Evolutionary conservation across 2,329 filamentous ascomycete genomes (phyloP).

Genomic region (Aspergillus floridensis): DNA sequence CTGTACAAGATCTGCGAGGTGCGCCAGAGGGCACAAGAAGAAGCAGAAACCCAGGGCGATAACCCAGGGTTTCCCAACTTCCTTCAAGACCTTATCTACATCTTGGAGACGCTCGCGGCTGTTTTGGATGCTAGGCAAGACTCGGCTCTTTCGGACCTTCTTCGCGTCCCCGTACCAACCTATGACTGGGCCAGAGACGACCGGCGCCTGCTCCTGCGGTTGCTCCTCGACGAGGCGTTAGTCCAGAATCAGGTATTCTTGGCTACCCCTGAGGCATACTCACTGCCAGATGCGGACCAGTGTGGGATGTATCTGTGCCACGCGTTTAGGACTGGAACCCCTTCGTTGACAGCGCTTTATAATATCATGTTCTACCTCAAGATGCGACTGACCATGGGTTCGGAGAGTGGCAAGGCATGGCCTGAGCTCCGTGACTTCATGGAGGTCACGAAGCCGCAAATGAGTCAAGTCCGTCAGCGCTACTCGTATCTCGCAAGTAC

Average conservation of each 20-base stretch:
- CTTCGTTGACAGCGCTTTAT: too few species aligned
- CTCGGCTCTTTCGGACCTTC: background rate
- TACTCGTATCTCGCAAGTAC: too few species aligned
- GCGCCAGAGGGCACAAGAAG: background rate
- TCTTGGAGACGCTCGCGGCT: too few species aligned
- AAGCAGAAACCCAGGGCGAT: background rate
- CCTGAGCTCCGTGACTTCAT: background rate
- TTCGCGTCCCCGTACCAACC: background rate
- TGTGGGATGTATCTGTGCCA: too few species aligned
- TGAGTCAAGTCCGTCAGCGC: background rate
- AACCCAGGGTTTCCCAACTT: background rate
- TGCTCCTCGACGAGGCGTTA: background rate
- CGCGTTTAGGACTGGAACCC: too few species aligned
- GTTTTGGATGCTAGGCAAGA: too few species aligned
- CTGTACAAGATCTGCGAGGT: background rate
- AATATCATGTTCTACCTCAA: background rate
- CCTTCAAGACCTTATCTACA: background rate
- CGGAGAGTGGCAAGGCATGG: background rate
- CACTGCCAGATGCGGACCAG: too few species aligned
- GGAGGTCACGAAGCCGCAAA: background rate
- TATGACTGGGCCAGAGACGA: background rate
- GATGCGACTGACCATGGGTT: background rate
- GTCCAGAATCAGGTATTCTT: background rate
- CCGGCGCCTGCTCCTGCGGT: background rate
- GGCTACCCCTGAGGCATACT: too few species aligned